phyloP scores from a whole-genome alignment of 768 basidiomycete species.

The Tephrocybe sp. region DNA sequence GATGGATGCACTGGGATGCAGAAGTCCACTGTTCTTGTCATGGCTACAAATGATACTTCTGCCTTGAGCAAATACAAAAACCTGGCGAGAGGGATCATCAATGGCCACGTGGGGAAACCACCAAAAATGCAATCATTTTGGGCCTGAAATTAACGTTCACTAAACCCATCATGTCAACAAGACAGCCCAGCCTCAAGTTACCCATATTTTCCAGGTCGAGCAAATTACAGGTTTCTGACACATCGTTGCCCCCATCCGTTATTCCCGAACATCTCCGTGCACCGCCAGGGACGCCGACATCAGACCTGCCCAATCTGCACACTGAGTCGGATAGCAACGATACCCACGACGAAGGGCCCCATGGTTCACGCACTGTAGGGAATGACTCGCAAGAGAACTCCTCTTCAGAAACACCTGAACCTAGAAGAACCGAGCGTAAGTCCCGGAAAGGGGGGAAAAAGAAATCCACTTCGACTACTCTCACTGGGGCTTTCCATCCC shows the following conservation, averaged over 20 bases:
- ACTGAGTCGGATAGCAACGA: slow-evolving; percentile 4
- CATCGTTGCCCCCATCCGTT: slow-evolving; percentile 6
- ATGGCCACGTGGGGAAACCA: too few relatives aligned
- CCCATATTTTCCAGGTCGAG: neutral
- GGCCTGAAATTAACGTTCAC: too few relatives aligned
- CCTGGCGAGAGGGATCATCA: too few relatives aligned
- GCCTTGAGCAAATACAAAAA: too few relatives aligned
- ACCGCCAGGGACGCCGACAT: slow-evolving; percentile 15
- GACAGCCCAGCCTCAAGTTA: neutral
- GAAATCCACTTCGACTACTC: too few relatives aligned
- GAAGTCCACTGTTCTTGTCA: too few relatives aligned
- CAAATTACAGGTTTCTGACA: slow-evolving; percentile 6
- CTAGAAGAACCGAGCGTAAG: neutral
- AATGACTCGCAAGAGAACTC: neutral
- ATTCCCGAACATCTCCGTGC: slow-evolving; percentile 10
- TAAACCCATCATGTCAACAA: too few relatives aligned
- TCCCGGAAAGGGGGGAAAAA: slow-evolving; percentile 8
- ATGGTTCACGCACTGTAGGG: neutral
- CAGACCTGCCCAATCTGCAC: neutral
- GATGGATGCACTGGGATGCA: too few relatives aligned
- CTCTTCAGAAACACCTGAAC: neutral
- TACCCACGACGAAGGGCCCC: neutral
- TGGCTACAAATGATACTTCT: too few relatives aligned
- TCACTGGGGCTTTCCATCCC: slow-evolving; percentile 5
- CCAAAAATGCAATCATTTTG: too few relatives aligned